phyloP scores from a whole-genome alignment of 495 filamentous ascomycete species.

The Penicillium pancosmium region DNA sequence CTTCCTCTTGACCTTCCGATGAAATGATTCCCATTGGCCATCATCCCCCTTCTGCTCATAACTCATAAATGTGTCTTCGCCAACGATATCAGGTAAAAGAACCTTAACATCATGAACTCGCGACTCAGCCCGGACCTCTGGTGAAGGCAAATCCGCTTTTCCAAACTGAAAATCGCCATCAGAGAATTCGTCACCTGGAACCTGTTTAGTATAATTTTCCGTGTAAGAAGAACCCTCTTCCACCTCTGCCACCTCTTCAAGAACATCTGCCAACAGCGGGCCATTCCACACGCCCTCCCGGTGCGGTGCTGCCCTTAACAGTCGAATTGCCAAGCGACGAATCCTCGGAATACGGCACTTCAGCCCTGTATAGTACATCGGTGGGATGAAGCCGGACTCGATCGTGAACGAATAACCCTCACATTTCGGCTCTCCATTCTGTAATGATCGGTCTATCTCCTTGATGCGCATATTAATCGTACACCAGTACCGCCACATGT shows the following conservation, averaged over 20 bases:
- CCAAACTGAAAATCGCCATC: background rate
- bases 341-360: slow-evolving; percentile 57
- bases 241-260: slow-evolving; percentile 18
- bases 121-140: background rate
- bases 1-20: slow-evolving; percentile 4
- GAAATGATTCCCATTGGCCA: slow-evolving; percentile 10
- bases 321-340: slow-evolving; percentile 43
- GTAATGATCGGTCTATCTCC: background rate
- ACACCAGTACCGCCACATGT: slow-evolving; percentile 31
- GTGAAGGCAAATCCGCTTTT: slow-evolving; percentile 6
- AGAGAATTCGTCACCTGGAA: slow-evolving; percentile 5
- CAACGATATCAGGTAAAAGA: slow-evolving; percentile 14
- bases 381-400: slow-evolving; percentile 54
- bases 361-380: slow-evolving; percentile 55
- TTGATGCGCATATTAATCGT: background rate
- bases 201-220: slow-evolving; percentile 15
- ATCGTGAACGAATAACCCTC: slow-evolving; percentile 35
- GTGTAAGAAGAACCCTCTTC: slow-evolving; percentile 24
- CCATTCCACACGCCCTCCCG: slow-evolving; percentile 57
- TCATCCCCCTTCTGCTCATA: slow-evolving; percentile 12
- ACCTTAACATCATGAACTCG: slow-evolving; percentile 21
- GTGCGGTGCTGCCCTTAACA: slow-evolving; percentile 42
- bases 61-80: slow-evolving; percentile 14
- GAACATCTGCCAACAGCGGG: slow-evolving; percentile 16
- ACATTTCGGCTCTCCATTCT: slow-evolving; percentile 8